Conservation (phyloP, 2,329 filamentous ascomycete species). For the Rhynchosporium graminicola region DNA sequence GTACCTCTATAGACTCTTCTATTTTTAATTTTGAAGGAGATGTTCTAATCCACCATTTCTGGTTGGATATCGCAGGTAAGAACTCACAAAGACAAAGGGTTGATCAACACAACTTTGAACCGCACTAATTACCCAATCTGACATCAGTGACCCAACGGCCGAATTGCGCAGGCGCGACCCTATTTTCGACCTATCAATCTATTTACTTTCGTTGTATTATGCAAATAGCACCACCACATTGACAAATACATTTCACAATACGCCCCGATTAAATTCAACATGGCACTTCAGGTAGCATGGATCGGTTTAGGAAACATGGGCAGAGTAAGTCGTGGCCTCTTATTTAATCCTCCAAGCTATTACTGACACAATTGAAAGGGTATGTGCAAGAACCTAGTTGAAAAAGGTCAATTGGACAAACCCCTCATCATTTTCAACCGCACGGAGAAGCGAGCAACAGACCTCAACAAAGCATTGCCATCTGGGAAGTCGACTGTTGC, state of each 20-base stretch:
- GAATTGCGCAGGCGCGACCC: not conserved
- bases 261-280: slow-evolving; percentile 37
- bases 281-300: slow-evolving; percentile 68
- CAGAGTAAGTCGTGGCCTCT: slow-evolving; percentile 53
- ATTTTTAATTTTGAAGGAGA: too few species aligned
- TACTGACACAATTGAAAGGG: slow-evolving; percentile 45
- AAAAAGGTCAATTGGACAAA: slow-evolving; percentile 70
- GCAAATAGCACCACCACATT: not conserved
- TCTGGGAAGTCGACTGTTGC: slow-evolving; percentile 64
- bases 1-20: too few species aligned
- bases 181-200: not conserved
- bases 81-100: slow-evolving; percentile 5
- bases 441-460: slow-evolving; percentile 63
- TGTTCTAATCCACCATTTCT: too few species aligned
- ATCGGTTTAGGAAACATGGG: slow-evolving; percentile 90
- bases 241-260: not conserved
- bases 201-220: not conserved
- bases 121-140: not conserved
- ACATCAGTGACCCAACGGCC: slow-evolving; percentile 9
- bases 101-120: not conserved
- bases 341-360: not conserved
- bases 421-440: slow-evolving; percentile 83
- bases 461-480: slow-evolving; percentile 62
- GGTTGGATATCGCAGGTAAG: not conserved
- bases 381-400: slow-evolving; percentile 81